Base-by-base conservation (phyloP, 768 basidiomycete genomes). In the Leucocoprinus leucothites region DNA sequence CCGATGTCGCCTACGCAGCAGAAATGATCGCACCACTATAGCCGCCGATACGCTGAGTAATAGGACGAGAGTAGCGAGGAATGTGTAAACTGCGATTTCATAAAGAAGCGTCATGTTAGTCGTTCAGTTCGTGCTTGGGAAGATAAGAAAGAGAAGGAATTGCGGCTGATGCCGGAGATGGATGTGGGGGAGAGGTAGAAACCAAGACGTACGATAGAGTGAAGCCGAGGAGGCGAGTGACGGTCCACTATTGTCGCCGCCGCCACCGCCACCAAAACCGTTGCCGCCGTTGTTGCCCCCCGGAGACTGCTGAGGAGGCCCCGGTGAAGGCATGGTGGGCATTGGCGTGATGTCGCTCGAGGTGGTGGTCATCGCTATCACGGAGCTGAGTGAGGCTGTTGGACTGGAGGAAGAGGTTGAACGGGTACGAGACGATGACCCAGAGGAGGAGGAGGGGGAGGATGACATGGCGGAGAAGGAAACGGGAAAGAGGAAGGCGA, bases 11-110 rank as follows among this genome's bases (percentile, higher is more conserved):
- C 84, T 69, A 2, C 87, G 77, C n/a, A 87, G 73, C 38, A 87
- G 58, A 56, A 86, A 75, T 19, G 84, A 86, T 34, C 87, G 83
- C 44, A 80, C 60, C 57, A 88, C 79, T 63, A 88, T 86, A 11
- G 84, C 84, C 2, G 79, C 79, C 8, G 85, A 86, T n/a, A 89
- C 81, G 38, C 75, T 73, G 21, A 88, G 77, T 18, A 89, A 79
- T 19, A 87, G 79, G 57, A 87, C 77, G 48, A 88, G 79, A 1
- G 87, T 87, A 2, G 86, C 86, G 47, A 81, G 74, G 58, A 81
- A 79, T 3, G 78, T 78, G 61, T 77, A 77, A 21, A 77, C 76
- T 77, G 62, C 41, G 41, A 56, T 48, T 34, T 49, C 47, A 41
- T 56, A 40, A 56, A 49, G 36, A 42, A 47, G 42, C 47, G 54